Base-by-base conservation (phyloP, 1,284 basidiomycete species). In the Heterobasidion annosum region DNA sequence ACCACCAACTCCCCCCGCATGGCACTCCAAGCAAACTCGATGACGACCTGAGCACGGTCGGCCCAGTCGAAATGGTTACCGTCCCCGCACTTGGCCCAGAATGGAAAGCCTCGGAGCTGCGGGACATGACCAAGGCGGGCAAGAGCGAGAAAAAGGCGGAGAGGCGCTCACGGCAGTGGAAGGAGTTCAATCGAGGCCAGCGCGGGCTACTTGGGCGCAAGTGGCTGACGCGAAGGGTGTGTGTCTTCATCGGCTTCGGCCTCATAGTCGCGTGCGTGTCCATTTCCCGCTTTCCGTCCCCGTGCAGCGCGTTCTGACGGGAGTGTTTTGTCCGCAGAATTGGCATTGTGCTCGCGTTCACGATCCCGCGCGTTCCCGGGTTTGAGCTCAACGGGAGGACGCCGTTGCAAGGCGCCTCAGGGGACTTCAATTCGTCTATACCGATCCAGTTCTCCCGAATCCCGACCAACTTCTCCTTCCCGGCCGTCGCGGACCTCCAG, bases 391-490 rank as follows among this genome's bases (percentile, higher is more conserved):
- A 85, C 65, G 67, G 69, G 15, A 59, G 67, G 5, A 65, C 69
- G 3, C 89, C 91, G 0, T 75, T 94, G 42, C 65, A 65, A 3
- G 72, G 75, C 25, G 82, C 87, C 13, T 80, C 79, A 0, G 79
- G 78, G 34, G 61, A 61, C 18, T 87, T 77, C 76, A 77, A 74
- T 49, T 58, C 65, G 8, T 74, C 76, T 3, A 69, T 88, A 51
- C 77, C 82, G 1, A 80, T 77, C 0, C 65, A 70, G 18, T 92
- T 93, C 72, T 82, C 77, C 44, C 80, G 87, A 52, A 65, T 73
- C 0, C 91, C 91, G 0, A 83, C 92, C 50, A 94, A 94, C 68
- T 95, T 93, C 68, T 83, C 85, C 16, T 95, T 94, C 74, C 76
- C 86, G 2, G 90, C 83, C 1, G 72, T 78, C 50, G 81, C 90